Evolutionary conservation across 2,329 filamentous ascomycete genomes (phyloP).

Genomic region (Diaporthe sp.): DNA sequence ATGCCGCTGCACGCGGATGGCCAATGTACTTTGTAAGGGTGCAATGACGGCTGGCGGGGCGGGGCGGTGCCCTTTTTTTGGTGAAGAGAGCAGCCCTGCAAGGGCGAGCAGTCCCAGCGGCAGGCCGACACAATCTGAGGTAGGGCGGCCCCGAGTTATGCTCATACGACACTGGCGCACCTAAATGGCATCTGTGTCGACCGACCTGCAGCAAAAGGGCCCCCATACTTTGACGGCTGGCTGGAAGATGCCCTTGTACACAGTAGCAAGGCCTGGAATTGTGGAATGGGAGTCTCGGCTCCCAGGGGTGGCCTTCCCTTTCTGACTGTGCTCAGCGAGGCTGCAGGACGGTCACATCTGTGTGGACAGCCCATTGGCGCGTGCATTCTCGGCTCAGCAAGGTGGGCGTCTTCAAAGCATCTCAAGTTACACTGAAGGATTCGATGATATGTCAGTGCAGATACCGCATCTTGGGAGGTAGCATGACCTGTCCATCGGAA

Average conservation of each 20-base stretch:
- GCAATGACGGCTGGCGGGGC: neutral
- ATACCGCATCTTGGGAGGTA: constrained; percentile 21
- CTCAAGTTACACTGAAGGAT: constrained; percentile 34
- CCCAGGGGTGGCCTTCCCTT: constrained; percentile 10
- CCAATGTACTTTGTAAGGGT: neutral
- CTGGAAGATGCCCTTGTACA: constrained; percentile 19
- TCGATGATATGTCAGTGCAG: constrained; percentile 30
- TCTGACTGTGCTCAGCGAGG: constrained; percentile 27
- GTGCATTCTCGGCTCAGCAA: neutral
- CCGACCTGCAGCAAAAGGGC: constrained; percentile 10
- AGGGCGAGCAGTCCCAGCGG: neutral
- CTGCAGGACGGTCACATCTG: constrained; percentile 32
- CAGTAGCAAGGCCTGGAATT: constrained; percentile 12
- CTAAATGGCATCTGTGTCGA: neutral
- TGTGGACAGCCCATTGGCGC: constrained; percentile 25
- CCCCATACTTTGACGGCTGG: constrained; percentile 6
- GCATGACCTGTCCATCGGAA: constrained; percentile 10
- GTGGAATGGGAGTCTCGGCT: constrained; percentile 18
- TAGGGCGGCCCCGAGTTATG: neutral
- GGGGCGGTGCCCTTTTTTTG: neutral
- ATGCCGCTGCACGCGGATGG: neutral
- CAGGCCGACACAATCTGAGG: neutral
- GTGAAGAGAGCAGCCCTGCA: constrained; percentile 1
- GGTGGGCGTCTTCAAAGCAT: constrained; percentile 5
- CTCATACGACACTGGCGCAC: constrained; percentile 3